Conservation (phyloP, 2,329 filamentous ascomycete species). For the Hypomyces perniciosus region DNA sequence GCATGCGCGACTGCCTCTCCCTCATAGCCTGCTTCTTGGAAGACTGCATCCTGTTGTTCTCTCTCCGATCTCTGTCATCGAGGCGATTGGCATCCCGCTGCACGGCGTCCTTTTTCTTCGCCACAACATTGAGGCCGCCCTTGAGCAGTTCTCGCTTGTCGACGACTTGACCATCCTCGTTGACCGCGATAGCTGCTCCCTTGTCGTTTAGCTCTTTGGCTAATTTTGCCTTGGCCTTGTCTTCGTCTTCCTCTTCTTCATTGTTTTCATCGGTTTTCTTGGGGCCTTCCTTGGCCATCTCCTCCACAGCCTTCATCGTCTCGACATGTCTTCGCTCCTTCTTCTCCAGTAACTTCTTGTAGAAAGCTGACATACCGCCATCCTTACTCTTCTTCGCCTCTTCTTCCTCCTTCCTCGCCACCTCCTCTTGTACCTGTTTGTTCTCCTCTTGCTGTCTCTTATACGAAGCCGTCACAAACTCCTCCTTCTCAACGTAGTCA, state of each 20-base stretch:
- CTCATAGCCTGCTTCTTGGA: constrained; percentile 61
- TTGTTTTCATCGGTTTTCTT: constrained; percentile 22
- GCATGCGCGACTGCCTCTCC: constrained; percentile 71
- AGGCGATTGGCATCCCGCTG: constrained; percentile 20
- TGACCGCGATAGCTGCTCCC: constrained; percentile 58
- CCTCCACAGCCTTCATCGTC: constrained; percentile 60
- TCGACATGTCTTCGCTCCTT: constrained; percentile 66
- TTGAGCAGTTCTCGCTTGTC: constrained; percentile 76
- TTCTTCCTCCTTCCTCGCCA: constrained; percentile 58
- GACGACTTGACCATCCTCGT: constrained; percentile 77
- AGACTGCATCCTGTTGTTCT: constrained; percentile 34
- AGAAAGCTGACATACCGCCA: constrained; percentile 73
- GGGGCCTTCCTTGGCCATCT: constrained; percentile 38
- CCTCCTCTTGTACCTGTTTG: constrained; percentile 62
- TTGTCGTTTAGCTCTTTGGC: constrained; percentile 61
- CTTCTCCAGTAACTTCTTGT: constrained; percentile 65
- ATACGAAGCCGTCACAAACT: constrained; percentile 80
- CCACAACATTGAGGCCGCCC: constrained; percentile 67
- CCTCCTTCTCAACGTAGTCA: constrained; percentile 75
- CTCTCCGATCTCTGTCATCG: constrained; percentile 26
- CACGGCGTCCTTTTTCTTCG: constrained; percentile 50
- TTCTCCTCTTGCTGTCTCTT: constrained; percentile 76
- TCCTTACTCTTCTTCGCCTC: constrained; percentile 57
- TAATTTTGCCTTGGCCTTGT: constrained; percentile 56
- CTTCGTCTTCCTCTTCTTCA: constrained; percentile 39